Evolutionary conservation across 768 basidiomycete genomes (phyloP).

Genomic region (Lentinula boryana): DNA sequence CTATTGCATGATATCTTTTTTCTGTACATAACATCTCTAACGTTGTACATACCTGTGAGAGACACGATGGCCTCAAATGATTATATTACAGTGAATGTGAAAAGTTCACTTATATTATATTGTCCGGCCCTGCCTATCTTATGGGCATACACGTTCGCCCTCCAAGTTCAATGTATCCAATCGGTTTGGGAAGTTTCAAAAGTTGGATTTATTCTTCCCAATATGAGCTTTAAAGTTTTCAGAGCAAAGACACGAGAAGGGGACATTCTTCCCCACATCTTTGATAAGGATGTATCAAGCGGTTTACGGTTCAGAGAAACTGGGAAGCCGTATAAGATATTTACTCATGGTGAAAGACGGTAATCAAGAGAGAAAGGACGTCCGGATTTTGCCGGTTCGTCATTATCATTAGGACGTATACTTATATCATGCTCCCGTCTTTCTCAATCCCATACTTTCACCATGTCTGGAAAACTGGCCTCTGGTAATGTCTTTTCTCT

Average conservation of each 20-base stretch:
- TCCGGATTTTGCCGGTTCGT: background rate
- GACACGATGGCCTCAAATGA: no score
- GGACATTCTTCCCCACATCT: background rate
- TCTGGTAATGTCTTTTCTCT: slow-evolving; percentile 33
- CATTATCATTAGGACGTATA: background rate
- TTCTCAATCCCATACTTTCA: slow-evolving; percentile 12
- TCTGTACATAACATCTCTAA: no score
- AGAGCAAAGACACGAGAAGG: background rate
- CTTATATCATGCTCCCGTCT: background rate
- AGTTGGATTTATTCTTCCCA: no score
- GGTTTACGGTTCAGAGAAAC: background rate
- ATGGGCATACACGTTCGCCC: no score
- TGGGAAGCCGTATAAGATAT: background rate
- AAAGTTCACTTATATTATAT: no score
- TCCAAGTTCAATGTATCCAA: background rate
- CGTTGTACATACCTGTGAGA: no score
- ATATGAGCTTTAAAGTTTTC: no score
- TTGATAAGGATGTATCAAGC: background rate
- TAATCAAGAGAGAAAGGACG: background rate
- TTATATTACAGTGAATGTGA: no score
- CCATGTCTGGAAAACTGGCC: slow-evolving; percentile 61
- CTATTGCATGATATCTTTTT: no score
- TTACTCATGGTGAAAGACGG: background rate
- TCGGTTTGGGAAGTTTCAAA: no score
- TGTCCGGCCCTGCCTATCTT: no score